Evolutionary conservation across 176 grass and related monocot species (phyloP), one percentile per base, ranked within the genome.

Genomic region (Olyra latifolia): DNA sequence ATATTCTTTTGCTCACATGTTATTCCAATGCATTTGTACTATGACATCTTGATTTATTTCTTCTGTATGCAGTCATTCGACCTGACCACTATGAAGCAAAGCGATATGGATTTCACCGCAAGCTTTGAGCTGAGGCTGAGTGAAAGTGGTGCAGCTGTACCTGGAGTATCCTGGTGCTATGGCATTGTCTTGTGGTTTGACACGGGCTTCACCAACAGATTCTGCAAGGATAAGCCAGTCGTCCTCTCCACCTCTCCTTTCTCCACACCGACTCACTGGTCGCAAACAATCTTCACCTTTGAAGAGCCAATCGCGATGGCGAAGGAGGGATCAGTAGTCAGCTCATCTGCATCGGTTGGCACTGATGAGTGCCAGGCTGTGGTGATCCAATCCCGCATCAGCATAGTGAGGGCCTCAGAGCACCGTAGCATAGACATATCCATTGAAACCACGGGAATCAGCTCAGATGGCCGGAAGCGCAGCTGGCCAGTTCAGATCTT

Each of bases 141-240:
- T 53, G 46, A 52, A 61, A 91, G 44, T 50, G 44, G 46, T 47
- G 39, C 35, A 7, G 28, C 12, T 47, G 63, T 56, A 69, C 25
- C 74, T 23, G 61, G 57, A 25, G 53, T 81, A 49, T 78, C 69
- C 0, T 88, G 84, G 86, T 98, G 96, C 54, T 90, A 98, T 69
- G 96, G 96, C 60, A 85, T 98, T 62, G 84, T 95, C 23, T 78
- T 98, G 29, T 98, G 96, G 96, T 98, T 98, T 49, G 96, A 95
- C 49, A 95, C 88, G 0, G 88, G 71, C 6, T 98, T 98, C 77
- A 95, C 90, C 6, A 54, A 50, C 45, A 82, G 92, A 86, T 98
- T 91, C 89, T 98, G 96, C 88, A 91, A 98, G 72, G 92, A 95
- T 74, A 95, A 69, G 66, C 86, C 88, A 1, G 78, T 89, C 13